Base-by-base conservation (phyloP, 2,329 filamentous ascomycete species). In the Calonectria multiphialidica region DNA sequence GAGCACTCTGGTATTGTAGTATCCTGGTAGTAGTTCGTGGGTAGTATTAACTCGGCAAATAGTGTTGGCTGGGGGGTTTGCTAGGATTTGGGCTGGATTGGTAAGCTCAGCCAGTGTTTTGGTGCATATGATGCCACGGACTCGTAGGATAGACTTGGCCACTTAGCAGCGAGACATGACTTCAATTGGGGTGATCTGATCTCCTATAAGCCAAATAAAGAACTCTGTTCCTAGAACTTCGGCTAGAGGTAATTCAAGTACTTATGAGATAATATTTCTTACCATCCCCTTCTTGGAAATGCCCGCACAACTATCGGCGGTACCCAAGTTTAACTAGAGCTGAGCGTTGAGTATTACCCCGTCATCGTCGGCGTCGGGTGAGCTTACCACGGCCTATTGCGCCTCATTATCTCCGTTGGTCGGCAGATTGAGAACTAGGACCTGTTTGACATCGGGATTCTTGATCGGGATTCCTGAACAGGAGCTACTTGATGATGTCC, bases 141-240 rank as follows among this genome's bases (percentile, higher is more conserved):
- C 66, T 62, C 45, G 66, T 23, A 44, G 88, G 87, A 33, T 88
- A 83, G 37, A 86, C 82, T 2, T 84, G 83, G 1, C 89, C 86
- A 3, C 81, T 85, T 33, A 88, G 68, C 12, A 80, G 71, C 40
- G 87, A 75, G 1, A 83, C 84, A 45, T 83, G 79, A 37, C 81
- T 79, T 47, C 86, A 84, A 89, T 90, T 2, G 87, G 87, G 0
- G 82, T 74, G 2, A 88, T 83, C 0, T 87, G 88, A 74, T 88
- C 86, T 28, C 87, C 87, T 13, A 87, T 87, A 9, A 68, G 42
- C 15, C 65, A 53, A 44, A 68, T 42, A 61, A 68, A 68, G 65
- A 53, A 68, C 30, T 53, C 65, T 5, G 65, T 40, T 6, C 53
- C 53, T 18, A 42, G 28, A 13, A 68, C 65, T 2, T 61, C 65